Evolutionary conservation across 2,329 filamentous ascomycete species (phyloP).

Genomic region (Emydomyces testavorans): DNA sequence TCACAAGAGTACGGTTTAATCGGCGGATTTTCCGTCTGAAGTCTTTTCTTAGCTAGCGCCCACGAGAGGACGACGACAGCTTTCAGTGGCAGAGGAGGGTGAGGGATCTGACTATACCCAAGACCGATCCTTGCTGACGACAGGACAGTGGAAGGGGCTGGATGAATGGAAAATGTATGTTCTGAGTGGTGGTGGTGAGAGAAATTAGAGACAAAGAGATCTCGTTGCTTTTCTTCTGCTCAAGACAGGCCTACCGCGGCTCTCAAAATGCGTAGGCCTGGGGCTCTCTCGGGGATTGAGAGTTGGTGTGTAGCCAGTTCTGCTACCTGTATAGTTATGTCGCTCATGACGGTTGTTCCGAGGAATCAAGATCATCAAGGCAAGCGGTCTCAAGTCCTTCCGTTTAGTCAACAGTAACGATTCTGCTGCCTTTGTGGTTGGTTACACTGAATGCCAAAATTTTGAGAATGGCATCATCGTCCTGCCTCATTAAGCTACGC

Average conservation of each 20-base stretch:
- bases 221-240: not conserved
- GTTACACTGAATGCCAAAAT: not conserved
- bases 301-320: too few species aligned
- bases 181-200: too few species aligned
- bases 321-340: too few species aligned
- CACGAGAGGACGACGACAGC: slow-evolving; percentile 3
- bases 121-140: slow-evolving; percentile 7
- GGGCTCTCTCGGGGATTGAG: too few species aligned
- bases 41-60: slow-evolving; percentile 4
- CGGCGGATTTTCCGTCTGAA: slow-evolving; percentile 14
- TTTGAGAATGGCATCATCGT: not conserved
- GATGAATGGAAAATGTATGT: not conserved
- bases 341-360: too few species aligned
- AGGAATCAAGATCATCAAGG: not conserved
- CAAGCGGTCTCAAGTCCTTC: not conserved
- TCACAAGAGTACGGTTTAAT: slow-evolving; percentile 6
- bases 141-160: not conserved
- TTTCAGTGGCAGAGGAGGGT: slow-evolving; percentile 2
- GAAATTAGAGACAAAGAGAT: too few species aligned
- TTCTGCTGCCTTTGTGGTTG: not conserved
- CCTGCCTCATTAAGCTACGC: not conserved
- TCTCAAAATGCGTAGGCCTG: too few species aligned
- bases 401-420: not conserved
- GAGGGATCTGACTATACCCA: not conserved
- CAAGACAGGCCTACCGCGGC: too few species aligned